Base-by-base conservation (phyloP, 257 asterid genomes). In the Salvia splendens region DNA sequence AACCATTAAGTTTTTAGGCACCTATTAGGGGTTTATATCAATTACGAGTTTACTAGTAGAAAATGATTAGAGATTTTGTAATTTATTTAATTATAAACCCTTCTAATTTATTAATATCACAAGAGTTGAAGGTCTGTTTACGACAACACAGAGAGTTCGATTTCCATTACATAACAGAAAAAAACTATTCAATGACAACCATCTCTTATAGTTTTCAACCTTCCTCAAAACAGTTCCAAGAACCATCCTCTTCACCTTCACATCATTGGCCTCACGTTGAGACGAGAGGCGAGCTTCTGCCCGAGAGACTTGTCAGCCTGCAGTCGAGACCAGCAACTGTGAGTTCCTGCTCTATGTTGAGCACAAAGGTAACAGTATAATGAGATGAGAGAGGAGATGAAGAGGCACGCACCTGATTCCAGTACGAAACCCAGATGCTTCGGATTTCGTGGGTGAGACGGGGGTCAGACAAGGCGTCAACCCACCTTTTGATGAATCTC, bases 231-330 rank as follows among this genome's bases (percentile, higher is more conserved):
- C 32, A 50, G 45, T 42, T 41, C 41, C 49, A 10, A 8, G 45
- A 64, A 48, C 33, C 33, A 35, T 14, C 35, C 38, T 17, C 51
- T 8, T 71, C 69, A 41, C 24, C 73, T 83, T 89, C 94, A 89
- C 96, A 88, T 84, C 50, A 83, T 71, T 30, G 92, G 96, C 85
- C 80, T 79, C 15, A 85, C 74, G 2, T 80, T 89, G 61, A 87
- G 84, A 56, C 86, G 92, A 57, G 92, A 80, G 9, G 96, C 90
- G 3, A 86, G 73, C 73, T 85, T 87, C 90, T 82, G 90, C 12
- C 96, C 89, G 3, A 87, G 90, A 51, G 89, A 78, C 72, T 77
- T 87, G 77, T 86, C 90, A 7, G 95, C 90, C 96, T 89, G 82
- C 54, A 77, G 46, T 20, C 47, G 42, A 70, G 17, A n/a, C 32